Percentiles rank a stretch among this genome's conserved stretches.
phyloP scores from a whole-genome alignment of 768 basidiomycete species.

The Pleurotus platypus region DNA sequence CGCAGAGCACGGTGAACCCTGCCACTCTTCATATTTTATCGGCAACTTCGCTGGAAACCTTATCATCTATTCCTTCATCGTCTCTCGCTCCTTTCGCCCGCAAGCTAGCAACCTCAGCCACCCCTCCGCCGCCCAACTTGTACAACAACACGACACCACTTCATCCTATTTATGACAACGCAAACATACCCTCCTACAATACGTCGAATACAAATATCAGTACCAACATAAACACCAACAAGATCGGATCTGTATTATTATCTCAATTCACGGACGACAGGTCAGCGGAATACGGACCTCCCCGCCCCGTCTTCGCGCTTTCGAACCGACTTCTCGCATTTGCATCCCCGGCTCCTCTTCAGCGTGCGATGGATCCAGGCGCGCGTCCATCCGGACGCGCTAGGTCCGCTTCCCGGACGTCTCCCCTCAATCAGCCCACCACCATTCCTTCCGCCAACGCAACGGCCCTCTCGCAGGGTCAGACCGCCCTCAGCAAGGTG shows the following conservation, averaged over 20 bases:
- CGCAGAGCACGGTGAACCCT: slow-evolving; percentile 56
- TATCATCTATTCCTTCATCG: slow-evolving; percentile 47
- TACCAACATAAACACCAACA: slow-evolving; percentile 7
- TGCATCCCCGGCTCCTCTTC: slow-evolving; percentile 23
- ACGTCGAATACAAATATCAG: slow-evolving; percentile 2
- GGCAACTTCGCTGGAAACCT: slow-evolving; percentile 43
- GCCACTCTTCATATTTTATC: slow-evolving; percentile 55
- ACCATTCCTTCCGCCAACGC: slow-evolving; percentile 6
- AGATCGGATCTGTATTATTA: slow-evolving; percentile 34
- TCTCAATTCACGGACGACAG: slow-evolving; percentile 7
- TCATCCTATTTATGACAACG: slow-evolving; percentile 13
- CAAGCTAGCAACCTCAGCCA: slow-evolving; percentile 4
- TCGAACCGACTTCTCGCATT: slow-evolving; percentile 64
- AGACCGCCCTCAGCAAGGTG: slow-evolving; percentile 47
- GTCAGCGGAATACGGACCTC: slow-evolving; percentile 11
- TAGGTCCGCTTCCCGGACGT: not conserved
- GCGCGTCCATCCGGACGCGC: not conserved
- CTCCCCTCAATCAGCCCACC: slow-evolving; percentile 4
- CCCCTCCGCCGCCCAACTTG: slow-evolving; percentile 12
- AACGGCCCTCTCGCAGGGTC: slow-evolving; percentile 25
- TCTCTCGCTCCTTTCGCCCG: slow-evolving; percentile 43
- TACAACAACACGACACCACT: slow-evolving; percentile 7
- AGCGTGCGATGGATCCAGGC: slow-evolving; percentile 1
- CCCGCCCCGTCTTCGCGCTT: slow-evolving; percentile 55
- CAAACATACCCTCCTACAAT: not conserved